phyloP scores from a whole-genome alignment of 1,284 basidiomycete genomes.

The Ceratobasidium sp. region DNA sequence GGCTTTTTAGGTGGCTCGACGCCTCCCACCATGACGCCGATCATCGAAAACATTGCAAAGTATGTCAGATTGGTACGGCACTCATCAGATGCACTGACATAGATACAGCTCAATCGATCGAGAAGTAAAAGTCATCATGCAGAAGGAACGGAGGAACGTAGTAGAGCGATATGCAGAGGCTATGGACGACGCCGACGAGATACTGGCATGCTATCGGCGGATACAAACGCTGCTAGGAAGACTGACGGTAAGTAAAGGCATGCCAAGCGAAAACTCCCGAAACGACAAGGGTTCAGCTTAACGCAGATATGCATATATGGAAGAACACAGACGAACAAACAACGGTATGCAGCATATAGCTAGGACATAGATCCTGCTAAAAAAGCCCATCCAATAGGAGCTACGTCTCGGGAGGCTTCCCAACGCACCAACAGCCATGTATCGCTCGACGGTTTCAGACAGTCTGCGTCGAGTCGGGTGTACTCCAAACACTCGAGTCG shows the following conservation, averaged over 20 bases:
- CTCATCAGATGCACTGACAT: not conserved
- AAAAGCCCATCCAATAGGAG: not conserved
- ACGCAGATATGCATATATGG: conserved; percentile 9
- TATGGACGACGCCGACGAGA: not conserved
- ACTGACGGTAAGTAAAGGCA: not conserved
- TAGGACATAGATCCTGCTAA: not conserved
- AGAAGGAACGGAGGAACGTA: not conserved
- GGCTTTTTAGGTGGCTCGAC: not conserved
- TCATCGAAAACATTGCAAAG: conserved; percentile 7
- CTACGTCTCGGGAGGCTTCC: not conserved
- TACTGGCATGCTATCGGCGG: not conserved
- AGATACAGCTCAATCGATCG: not conserved
- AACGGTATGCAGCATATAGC: not conserved
- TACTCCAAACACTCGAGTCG: conserved; percentile 1
- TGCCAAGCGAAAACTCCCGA: not conserved
- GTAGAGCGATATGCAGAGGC: not conserved
- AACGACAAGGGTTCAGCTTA: not conserved
- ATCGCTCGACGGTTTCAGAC: not conserved
- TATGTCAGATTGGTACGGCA: not conserved
- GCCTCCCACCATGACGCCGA: not conserved
- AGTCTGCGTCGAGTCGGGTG: not conserved
- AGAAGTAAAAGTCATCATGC: not conserved
- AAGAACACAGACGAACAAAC: not conserved
- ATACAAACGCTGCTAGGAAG: not conserved
- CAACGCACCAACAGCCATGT: not conserved